These are phyloP conservation scores for Hypocreales sp. DNA, from an alignment of 2,329 filamentous ascomycete genomes.

Conservation along the genomic window DNA sequence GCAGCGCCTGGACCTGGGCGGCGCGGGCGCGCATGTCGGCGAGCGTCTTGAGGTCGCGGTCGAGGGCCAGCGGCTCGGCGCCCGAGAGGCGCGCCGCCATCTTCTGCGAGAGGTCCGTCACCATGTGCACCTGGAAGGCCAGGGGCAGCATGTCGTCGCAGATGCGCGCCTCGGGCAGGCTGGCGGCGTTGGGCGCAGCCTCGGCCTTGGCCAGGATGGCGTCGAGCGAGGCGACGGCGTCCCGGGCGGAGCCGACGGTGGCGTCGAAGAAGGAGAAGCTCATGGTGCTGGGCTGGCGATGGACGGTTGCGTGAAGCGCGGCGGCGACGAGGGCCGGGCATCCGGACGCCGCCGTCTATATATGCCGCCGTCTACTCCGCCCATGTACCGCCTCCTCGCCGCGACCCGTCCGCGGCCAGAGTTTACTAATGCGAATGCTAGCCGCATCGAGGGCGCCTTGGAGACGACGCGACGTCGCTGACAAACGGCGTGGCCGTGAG, in stretches of 20 bases:
- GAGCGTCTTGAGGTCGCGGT: conserved; percentile 16
- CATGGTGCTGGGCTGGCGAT: conserved; percentile 12
- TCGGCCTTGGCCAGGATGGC: conserved; percentile 21
- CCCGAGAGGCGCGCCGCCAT: conserved; percentile 18
- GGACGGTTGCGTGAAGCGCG: background rate
- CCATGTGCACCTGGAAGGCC: conserved; percentile 21
- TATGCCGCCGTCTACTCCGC: too few relatives aligned
- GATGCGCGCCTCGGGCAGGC: conserved; percentile 17
- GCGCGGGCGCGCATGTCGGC: conserved; percentile 20
- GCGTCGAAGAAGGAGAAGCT: conserved; percentile 26
- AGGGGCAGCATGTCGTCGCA: conserved; percentile 27
- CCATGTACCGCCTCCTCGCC: too few relatives aligned
- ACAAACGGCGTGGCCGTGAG: too few relatives aligned
- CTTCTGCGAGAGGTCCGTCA: conserved; percentile 14
- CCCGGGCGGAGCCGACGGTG: conserved; percentile 15
- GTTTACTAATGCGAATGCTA: too few relatives aligned
- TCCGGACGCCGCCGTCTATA: too few relatives aligned
- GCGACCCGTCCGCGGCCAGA: too few relatives aligned
- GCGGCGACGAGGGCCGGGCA: too few relatives aligned
- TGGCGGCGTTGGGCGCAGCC: conserved; percentile 13
- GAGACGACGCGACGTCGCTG: too few relatives aligned
- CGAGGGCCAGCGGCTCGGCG: conserved; percentile 9
- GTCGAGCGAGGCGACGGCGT: conserved; percentile 15
- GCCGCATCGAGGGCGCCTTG: too few relatives aligned
- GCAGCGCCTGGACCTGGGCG: conserved; percentile 10